phyloP scores from a whole-genome alignment of 192 early-diverging fungal species.

The Podila verticillata region DNA sequence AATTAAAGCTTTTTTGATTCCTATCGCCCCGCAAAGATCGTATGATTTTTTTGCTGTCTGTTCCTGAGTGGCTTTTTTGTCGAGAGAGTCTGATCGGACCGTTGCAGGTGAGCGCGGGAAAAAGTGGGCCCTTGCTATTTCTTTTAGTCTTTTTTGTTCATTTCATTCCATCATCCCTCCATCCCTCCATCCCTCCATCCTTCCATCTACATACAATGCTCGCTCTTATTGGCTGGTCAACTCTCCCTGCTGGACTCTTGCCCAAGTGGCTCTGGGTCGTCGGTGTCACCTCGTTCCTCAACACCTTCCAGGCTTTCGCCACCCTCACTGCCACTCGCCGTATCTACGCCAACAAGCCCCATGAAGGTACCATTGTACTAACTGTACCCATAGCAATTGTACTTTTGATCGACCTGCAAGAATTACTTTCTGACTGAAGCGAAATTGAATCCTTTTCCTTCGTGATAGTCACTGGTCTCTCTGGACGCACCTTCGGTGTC shows the following conservation, averaged over 20 bases:
- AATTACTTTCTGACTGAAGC: too few species aligned
- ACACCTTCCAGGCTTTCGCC: slow-evolving; percentile 85
- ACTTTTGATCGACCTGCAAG: slow-evolving; percentile 8
- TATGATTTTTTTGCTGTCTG: too few species aligned
- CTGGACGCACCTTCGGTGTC: slow-evolving; percentile 84
- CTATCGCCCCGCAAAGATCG: too few species aligned
- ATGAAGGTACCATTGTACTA: slow-evolving; percentile 54
- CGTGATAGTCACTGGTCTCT: slow-evolving; percentile 77
- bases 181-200: background rate
- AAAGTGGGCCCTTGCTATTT: slow-evolving; percentile 1
- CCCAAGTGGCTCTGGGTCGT: slow-evolving; percentile 81
- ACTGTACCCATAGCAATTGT: background rate
- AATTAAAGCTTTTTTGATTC: too few species aligned
- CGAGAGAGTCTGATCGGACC: background rate
- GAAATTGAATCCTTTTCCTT: too few species aligned
- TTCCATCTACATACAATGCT: slow-evolving; percentile 25
- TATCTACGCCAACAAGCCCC: slow-evolving; percentile 76
- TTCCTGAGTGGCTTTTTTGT: too few species aligned
- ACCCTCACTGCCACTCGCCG: slow-evolving; percentile 78
- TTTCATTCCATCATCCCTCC: background rate
- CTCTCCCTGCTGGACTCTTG: slow-evolving; percentile 62
- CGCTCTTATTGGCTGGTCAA: slow-evolving; percentile 49
- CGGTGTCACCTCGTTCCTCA: slow-evolving; percentile 81
- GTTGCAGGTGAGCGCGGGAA: background rate
- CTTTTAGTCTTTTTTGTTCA: background rate